Conservation (phyloP, 345 rosid species). For the Physaria fendleri region DNA sequence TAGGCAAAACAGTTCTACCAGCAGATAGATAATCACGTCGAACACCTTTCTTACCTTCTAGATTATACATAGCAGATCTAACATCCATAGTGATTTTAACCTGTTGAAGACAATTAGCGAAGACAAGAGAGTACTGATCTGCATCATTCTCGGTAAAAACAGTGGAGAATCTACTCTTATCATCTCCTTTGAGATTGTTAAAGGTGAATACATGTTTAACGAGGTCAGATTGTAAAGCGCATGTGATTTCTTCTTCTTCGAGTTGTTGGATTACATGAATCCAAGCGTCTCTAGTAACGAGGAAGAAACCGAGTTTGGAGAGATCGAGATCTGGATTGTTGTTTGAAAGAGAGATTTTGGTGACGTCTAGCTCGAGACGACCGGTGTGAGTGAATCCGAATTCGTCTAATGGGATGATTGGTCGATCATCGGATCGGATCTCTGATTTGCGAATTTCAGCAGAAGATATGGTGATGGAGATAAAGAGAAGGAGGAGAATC, state of each 20-base stretch:
- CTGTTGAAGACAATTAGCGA: conserved; percentile 72
- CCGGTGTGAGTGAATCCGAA: conserved; percentile 92
- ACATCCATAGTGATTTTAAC: conserved; percentile 72
- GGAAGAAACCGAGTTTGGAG: conserved; percentile 81
- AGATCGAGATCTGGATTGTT: conserved; percentile 55
- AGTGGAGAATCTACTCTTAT: conserved; percentile 16
- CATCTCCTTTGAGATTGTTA: conserved; percentile 38
- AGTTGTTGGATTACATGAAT: conserved; percentile 66
- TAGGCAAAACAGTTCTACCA: conserved; percentile 70
- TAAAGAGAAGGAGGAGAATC: conserved; percentile 10
- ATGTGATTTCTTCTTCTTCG: conserved; percentile 62
- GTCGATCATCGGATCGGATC: conserved; percentile 67
- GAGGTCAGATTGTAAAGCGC: conserved; percentile 64
- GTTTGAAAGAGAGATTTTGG: conserved; percentile 46
- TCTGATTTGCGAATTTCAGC: conserved; percentile 70
- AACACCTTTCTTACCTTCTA: conserved; percentile 48
- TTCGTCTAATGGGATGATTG: conserved; percentile 68
- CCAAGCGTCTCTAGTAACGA: conserved; percentile 84
- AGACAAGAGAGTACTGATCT: conserved; percentile 72
- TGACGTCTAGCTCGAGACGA: conserved; percentile 65
- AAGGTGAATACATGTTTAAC: conserved; percentile 61
- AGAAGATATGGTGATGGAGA: conserved; percentile 26
- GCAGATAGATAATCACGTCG: conserved; percentile 85
- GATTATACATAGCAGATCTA: conserved; percentile 77
- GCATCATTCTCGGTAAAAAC: conserved; percentile 41